phyloP scores from a whole-genome alignment of 257 asterid genomes.

The Schizonepeta tenuifolia region DNA sequence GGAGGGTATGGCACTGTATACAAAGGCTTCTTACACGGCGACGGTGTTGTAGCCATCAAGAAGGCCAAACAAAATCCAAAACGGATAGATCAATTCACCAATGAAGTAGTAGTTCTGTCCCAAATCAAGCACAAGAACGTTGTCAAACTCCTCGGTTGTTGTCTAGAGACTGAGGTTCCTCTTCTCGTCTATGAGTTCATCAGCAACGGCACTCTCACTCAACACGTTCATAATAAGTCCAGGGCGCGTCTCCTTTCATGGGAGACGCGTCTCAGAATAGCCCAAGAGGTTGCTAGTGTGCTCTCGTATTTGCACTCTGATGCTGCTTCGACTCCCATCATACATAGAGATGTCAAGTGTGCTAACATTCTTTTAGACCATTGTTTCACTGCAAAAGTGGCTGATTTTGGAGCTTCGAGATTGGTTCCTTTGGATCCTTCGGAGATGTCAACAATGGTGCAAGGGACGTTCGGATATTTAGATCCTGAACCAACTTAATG shows the following conservation, averaged over 20 bases:
- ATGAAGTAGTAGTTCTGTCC: slow-evolving; percentile 44
- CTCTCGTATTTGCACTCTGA: slow-evolving; percentile 41
- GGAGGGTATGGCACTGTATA: slow-evolving; percentile 33
- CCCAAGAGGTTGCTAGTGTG: slow-evolving; percentile 39
- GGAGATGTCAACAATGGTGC: slow-evolving; percentile 38
- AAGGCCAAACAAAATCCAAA: slow-evolving; percentile 18
- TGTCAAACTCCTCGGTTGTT: slow-evolving; percentile 48
- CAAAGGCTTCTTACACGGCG: slow-evolving; percentile 14
- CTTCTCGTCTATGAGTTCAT: slow-evolving; percentile 37
- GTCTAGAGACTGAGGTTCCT: slow-evolving; percentile 42
- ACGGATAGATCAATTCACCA: slow-evolving; percentile 46
- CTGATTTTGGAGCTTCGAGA: slow-evolving; percentile 44
- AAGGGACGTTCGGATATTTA: slow-evolving; percentile 43
- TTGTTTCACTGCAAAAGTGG: slow-evolving; percentile 35
- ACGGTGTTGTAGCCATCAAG: slow-evolving; percentile 32
- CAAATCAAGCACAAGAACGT: slow-evolving; percentile 39
- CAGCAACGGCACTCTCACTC: slow-evolving; percentile 21
- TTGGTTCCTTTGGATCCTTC: slow-evolving; percentile 32
- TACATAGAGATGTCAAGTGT: slow-evolving; percentile 45
- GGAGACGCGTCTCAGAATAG: slow-evolving; percentile 38
- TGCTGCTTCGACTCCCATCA: slow-evolving; percentile 38
- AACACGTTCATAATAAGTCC: slow-evolving; percentile 6
- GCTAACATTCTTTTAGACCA: slow-evolving; percentile 42
- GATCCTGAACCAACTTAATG: slow-evolving; percentile 44
- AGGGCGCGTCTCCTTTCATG: slow-evolving; percentile 22